phyloP scores from a whole-genome alignment of 805 yeast genomes.

The Candida sakaeoensis region DNA sequence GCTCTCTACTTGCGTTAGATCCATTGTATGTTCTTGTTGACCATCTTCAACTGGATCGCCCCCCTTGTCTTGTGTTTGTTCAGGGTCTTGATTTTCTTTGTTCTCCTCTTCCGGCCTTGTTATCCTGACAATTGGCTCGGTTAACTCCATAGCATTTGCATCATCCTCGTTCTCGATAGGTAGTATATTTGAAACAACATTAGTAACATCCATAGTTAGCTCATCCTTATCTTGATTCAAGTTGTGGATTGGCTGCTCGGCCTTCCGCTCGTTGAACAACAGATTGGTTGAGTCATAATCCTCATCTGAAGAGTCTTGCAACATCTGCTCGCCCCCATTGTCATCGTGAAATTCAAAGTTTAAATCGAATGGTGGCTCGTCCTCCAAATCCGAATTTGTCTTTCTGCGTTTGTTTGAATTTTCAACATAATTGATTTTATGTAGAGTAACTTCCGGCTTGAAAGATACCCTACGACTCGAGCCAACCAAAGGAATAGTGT shows the following conservation, averaged over 20 bases:
- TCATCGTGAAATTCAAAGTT: not conserved
- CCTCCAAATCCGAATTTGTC: constrained; percentile 13
- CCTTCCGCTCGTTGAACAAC: not conserved
- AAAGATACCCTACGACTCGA: constrained; percentile 61
- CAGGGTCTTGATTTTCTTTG: constrained; percentile 2
- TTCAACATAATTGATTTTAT: constrained; percentile 45
- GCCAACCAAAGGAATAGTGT: constrained; percentile 18
- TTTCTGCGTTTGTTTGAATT: constrained; percentile 18
- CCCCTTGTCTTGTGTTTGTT: constrained; percentile 3
- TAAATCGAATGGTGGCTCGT: not conserved
- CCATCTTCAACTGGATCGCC: not conserved
- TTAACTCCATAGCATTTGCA: constrained; percentile 20
- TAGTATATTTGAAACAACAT: constrained; percentile 6
- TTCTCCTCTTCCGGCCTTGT: not conserved
- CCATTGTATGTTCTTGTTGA: not conserved
- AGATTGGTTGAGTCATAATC: constrained; percentile 12
- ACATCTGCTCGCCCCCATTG: constrained; percentile 9
- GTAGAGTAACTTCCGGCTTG: constrained; percentile 71
- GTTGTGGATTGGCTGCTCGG: too few relatives aligned
- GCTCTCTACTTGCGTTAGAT: not conserved
- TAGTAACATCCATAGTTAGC: constrained; percentile 18
- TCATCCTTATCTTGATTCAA: constrained; percentile 18
- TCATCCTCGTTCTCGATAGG: constrained; percentile 7
- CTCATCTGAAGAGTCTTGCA: constrained; percentile 26
- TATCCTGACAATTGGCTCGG: constrained; percentile 11